Evolutionary conservation across 352 stramenopile genomes (phyloP).

Genomic region (Globisporangium rhizosaccharum): DNA sequence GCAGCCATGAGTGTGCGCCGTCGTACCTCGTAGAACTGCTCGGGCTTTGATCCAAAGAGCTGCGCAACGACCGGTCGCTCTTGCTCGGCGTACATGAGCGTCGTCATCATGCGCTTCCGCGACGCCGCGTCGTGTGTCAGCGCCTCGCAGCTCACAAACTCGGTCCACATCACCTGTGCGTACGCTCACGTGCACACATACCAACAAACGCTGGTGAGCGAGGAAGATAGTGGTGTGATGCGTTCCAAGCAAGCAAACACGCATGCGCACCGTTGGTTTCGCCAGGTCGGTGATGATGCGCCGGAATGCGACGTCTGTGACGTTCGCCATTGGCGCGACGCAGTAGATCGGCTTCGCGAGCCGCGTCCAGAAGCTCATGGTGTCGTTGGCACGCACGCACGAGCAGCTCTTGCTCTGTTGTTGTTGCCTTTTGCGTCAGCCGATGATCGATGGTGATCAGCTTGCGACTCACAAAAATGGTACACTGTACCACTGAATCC

Average conservation of each 20-base stretch:
- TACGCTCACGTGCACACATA: background rate
- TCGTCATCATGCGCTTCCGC: slow-evolving; percentile 69
- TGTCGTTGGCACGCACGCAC: background rate
- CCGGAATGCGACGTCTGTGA: slow-evolving; percentile 73
- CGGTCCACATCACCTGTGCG: slow-evolving; percentile 69
- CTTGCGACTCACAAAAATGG: background rate
- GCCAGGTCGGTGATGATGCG: slow-evolving; percentile 67
- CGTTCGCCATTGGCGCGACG: slow-evolving; percentile 82
- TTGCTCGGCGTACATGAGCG: slow-evolving; percentile 63
- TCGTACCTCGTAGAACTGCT: slow-evolving; percentile 78
- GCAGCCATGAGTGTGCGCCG: background rate
- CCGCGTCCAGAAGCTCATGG: slow-evolving; percentile 56
- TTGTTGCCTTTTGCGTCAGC: no score
- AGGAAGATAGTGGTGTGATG: background rate
- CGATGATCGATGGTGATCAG: background rate
- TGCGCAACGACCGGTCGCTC: slow-evolving; percentile 75
- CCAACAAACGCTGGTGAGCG: background rate
- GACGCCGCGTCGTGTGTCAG: slow-evolving; percentile 58
- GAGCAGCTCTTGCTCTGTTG: background rate
- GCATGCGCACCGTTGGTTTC: slow-evolving; percentile 46
- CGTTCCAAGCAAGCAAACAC: background rate
- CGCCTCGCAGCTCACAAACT: slow-evolving; percentile 84
- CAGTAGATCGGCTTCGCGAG: slow-evolving; percentile 70
- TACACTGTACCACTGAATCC: background rate
- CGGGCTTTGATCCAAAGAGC: slow-evolving; percentile 83